Percentiles rank a stretch among this genome's conserved stretches.
These are phyloP conservation scores for Globisporangium heterothallicum DNA, from an alignment of 352 stramenopile species.

Conservation along the genomic window DNA sequence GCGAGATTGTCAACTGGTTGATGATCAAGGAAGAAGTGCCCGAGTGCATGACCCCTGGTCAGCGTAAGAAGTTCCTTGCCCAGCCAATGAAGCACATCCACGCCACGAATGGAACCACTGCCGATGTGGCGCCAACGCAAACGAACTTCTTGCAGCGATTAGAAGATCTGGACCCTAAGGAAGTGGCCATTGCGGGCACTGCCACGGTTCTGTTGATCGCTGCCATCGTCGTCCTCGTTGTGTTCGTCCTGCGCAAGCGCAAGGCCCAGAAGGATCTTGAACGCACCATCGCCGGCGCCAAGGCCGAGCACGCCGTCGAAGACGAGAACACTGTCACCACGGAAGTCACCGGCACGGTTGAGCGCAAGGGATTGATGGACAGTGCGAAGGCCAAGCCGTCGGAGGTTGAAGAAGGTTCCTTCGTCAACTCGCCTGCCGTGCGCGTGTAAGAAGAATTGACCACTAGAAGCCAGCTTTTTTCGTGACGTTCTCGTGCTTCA, in stretches of 20 bases:
- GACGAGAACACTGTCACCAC: conserved; percentile 52
- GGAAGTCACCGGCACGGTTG: conserved; percentile 54
- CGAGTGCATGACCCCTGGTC: conserved; percentile 72
- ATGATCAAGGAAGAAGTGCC: conserved; percentile 77
- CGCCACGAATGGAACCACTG: conserved; percentile 51
- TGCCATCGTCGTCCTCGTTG: conserved; percentile 53
- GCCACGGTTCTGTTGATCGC: conserved; percentile 58
- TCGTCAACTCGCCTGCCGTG: conserved; percentile 80
- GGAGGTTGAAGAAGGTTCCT: conserved; percentile 66
- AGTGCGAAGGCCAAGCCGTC: conserved; percentile 60
- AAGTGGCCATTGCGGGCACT: conserved; percentile 62
- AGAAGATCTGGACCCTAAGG: conserved; percentile 54
- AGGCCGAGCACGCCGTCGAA: conserved; percentile 68
- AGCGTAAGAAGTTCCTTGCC: conserved; percentile 75
- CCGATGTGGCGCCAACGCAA: conserved; percentile 33
- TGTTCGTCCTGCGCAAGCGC: conserved; percentile 73
- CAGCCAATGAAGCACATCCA: conserved; percentile 87
- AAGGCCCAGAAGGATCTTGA: conserved; percentile 77
- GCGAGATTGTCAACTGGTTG: conserved; percentile 85
- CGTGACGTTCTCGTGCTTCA: conserved; percentile 13
- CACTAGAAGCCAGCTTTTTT: conserved; percentile 11
- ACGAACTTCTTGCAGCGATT: conserved; percentile 67
- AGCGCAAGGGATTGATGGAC: conserved; percentile 68
- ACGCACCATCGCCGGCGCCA: conserved; percentile 75
- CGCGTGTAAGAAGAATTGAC: conserved; percentile 42